Evolutionary conservation across 2,329 filamentous ascomycete species (phyloP).

Genomic region (Onygenales sp.): DNA sequence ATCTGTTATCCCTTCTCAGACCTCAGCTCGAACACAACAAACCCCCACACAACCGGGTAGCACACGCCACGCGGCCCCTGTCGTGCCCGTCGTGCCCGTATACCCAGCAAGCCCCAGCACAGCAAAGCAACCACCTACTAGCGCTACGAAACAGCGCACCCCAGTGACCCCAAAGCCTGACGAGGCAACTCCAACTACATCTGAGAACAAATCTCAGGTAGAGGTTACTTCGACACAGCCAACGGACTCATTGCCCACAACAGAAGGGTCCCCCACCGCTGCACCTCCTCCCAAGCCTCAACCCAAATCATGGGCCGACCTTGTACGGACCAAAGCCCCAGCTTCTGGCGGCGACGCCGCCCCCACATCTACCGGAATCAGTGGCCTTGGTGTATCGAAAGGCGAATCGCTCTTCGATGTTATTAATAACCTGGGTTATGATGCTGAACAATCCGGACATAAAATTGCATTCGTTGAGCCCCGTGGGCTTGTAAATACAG

Average conservation of each 20-base stretch:
- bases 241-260: slow-evolving; percentile 1
- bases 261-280: slow-evolving; percentile 21
- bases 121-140: slow-evolving; percentile 18
- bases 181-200: slow-evolving; percentile 5
- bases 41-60: slow-evolving; percentile 22
- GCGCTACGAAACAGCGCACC: slow-evolving; percentile 21
- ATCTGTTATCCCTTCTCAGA: slow-evolving; percentile 35
- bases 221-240: not conserved
- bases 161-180: slow-evolving; percentile 26
- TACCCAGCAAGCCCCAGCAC: slow-evolving; percentile 29
- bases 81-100: slow-evolving; percentile 42
- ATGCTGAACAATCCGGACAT: slow-evolving; percentile 44
- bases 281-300: slow-evolving; percentile 34
- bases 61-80: slow-evolving; percentile 37
- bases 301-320: slow-evolving; percentile 60
- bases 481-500: slow-evolving; percentile 87
- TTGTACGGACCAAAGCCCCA: slow-evolving; percentile 47
- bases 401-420: slow-evolving; percentile 64
- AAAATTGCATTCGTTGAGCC: slow-evolving; percentile 82
- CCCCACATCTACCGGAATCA: slow-evolving; percentile 11
- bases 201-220: slow-evolving; percentile 5
- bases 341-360: slow-evolving; percentile 21
- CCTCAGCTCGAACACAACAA: slow-evolving; percentile 21
- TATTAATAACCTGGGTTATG: slow-evolving; percentile 62
- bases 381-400: slow-evolving; percentile 39